Evolutionary conservation across 495 filamentous ascomycete genomes (phyloP).

Genomic region (Physcia stellaris): DNA sequence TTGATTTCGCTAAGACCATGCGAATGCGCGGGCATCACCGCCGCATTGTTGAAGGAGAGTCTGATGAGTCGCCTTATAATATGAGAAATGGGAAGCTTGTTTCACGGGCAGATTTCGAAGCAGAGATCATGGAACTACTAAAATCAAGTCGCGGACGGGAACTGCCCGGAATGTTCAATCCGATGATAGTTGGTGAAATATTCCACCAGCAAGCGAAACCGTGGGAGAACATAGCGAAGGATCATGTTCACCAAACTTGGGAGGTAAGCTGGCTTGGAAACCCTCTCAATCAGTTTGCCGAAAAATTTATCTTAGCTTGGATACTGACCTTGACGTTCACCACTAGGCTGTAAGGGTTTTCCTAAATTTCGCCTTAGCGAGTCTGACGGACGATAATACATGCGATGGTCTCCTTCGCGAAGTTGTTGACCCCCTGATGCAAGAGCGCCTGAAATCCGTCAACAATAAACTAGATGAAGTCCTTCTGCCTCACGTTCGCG

Average conservation of each 20-base stretch:
- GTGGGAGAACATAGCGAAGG: constrained; percentile 17
- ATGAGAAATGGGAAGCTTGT: background rate
- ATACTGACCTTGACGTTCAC: too few species aligned
- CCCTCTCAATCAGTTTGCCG: too few species aligned
- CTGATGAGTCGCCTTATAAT: background rate
- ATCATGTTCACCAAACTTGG: constrained; percentile 23
- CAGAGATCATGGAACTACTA: background rate
- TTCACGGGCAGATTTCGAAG: background rate
- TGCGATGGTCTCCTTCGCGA: constrained; percentile 24
- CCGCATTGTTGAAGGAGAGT: background rate
- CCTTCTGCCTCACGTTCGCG: background rate
- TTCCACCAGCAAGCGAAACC: background rate
- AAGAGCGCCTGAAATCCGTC: constrained; percentile 15
- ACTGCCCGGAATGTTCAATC: background rate
- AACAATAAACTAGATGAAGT: background rate
- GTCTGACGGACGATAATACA: constrained; percentile 27
- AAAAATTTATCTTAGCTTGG: too few species aligned
- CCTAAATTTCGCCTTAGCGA: constrained; percentile 18
- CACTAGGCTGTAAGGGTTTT: too few species aligned
- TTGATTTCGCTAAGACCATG: background rate
- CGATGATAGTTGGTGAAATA: background rate
- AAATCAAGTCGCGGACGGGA: background rate
- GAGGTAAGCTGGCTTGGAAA: too few species aligned
- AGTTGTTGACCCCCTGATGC: constrained; percentile 25
- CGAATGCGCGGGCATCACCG: background rate